Evolutionary conservation across 495 filamentous ascomycete species (phyloP).

Genomic region (Rhizodiscina lignyota): DNA sequence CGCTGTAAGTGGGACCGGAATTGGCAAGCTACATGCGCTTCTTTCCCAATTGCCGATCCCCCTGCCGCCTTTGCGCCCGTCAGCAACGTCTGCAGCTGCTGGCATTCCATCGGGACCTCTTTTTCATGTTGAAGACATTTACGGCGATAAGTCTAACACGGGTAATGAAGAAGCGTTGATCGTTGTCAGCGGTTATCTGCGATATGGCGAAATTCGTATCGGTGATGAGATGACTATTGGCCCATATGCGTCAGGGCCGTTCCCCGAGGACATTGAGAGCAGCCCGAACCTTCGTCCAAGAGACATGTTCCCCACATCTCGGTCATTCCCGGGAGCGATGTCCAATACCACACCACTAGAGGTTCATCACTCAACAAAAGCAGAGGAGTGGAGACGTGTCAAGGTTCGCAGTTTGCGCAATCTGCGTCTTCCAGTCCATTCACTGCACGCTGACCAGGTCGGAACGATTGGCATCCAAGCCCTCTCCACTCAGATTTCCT

Average conservation of each 20-base stretch:
- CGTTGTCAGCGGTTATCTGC: constrained; percentile 50
- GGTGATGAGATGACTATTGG: constrained; percentile 69
- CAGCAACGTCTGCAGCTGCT: constrained; percentile 11
- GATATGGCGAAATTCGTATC: constrained; percentile 58
- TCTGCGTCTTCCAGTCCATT: constrained; percentile 67
- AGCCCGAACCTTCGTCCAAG: too few species aligned
- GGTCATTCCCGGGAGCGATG: constrained; percentile 20
- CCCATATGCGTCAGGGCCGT: constrained; percentile 40
- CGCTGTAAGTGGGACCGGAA: constrained; percentile 68
- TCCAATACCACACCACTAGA: not conserved
- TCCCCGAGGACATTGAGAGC: constrained; percentile 21
- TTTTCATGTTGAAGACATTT: constrained; percentile 82
- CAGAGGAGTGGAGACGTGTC: constrained; percentile 63
- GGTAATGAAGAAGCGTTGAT: constrained; percentile 1
- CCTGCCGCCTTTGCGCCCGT: constrained; percentile 27
- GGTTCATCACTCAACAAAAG: too few species aligned
- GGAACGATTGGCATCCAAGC: constrained; percentile 75
- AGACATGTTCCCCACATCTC: constrained; percentile 13
- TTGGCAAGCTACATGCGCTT: constrained; percentile 66
- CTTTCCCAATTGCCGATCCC: constrained; percentile 65
- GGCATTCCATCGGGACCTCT: constrained; percentile 24
- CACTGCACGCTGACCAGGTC: constrained; percentile 63
- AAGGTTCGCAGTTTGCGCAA: constrained; percentile 74
- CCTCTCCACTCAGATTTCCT: constrained; percentile 17
- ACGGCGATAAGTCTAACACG: too few species aligned